Base-by-base conservation (phyloP, 1,284 basidiomycete species). In the Gymnopus androsaceus region DNA sequence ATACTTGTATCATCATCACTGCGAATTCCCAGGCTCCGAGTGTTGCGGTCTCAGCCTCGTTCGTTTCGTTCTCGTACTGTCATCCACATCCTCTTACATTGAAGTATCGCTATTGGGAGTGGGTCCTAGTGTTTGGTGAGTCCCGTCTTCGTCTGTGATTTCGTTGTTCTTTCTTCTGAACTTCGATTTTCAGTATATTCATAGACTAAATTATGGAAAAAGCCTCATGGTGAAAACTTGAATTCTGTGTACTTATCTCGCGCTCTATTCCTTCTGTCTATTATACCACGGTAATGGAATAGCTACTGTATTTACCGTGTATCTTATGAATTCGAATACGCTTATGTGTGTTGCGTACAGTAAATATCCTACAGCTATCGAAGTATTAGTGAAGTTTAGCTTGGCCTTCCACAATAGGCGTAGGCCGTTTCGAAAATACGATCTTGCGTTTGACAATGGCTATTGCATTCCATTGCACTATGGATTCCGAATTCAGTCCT, bases 381-480 rank as follows among this genome's bases (percentile, higher is more conserved):
- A n/a, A n/a, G n/a, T n/a, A 45, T 19, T 12, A 37, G 34, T n/a
- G 11, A 23, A 15, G 21, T 36, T 60, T 23, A 54, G 9, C 46
- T 40, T 23, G 28, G 48, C 44, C 53, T 47, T 19, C 64, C 65
- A 71, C 78, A 38, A 90, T 76, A 1, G 88, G 88, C 78, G 88
- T 89, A 0, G 87, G 89, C 42, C 90, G 74, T 66, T 87, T 90
- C 33, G 87, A 78, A 65, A 92, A 92, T 9, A 90, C 76, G 34
- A 92, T 84, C 68, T 94, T 94, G 59, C 83, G 81, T 68, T 83
- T 89, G 51, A 92, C 84, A 33, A 91, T 72, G 0, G 85, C 84
- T 31, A 73, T 65, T 30, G 73, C 67, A 37, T 72, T 68, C 69
- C 76, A 76, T 55, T 64, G 63, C 19, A 67, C 62, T 31, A 54